Percentiles rank a stretch among this genome's conserved stretches.
Evolutionary conservation across 371 early-diverging fungal species (phyloP).

Genomic region (Syncephalastrum sp.): DNA sequence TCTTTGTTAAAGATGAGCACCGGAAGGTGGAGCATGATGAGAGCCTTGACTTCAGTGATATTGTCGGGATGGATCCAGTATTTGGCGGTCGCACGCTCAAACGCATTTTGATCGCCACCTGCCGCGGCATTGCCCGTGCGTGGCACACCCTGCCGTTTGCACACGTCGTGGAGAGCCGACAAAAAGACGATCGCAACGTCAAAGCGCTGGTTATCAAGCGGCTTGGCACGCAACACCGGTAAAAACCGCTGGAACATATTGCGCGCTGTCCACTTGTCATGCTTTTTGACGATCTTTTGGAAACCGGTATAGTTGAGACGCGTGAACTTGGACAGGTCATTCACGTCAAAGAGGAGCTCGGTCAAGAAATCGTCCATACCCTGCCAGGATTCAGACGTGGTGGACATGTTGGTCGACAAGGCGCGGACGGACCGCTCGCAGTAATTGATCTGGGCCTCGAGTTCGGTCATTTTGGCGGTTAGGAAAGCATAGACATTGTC

Average conservation of each 20-base stretch:
- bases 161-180: constrained; percentile 42
- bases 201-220: constrained; percentile 49
- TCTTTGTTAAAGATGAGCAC: constrained; percentile 81
- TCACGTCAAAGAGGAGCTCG: constrained; percentile 68
- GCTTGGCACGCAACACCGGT: constrained; percentile 64
- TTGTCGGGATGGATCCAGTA: constrained; percentile 99
- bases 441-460: constrained; percentile 78
- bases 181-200: constrained; percentile 57
- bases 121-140: constrained; percentile 39
- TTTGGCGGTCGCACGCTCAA: constrained; percentile 88
- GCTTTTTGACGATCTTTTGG: constrained; percentile 93
- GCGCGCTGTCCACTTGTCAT: constrained; percentile 79
- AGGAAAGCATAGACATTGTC: constrained; percentile 83
- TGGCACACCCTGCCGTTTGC: constrained; percentile 36
- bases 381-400: constrained; percentile 36
- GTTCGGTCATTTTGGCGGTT: constrained; percentile 77
- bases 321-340: constrained; percentile 85
- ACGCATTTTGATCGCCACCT: constrained; percentile 73
- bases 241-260: constrained; percentile 81
- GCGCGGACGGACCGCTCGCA: constrained; percentile 74
- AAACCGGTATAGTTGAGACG: constrained; percentile 93
- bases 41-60: constrained; percentile 92
- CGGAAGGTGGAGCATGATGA: constrained; percentile 93
- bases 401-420: constrained; percentile 33
- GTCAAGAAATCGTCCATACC: constrained; percentile 48